Conservation (phyloP, 495 filamentous ascomycete species). For the Schizothecium vesticola region DNA sequence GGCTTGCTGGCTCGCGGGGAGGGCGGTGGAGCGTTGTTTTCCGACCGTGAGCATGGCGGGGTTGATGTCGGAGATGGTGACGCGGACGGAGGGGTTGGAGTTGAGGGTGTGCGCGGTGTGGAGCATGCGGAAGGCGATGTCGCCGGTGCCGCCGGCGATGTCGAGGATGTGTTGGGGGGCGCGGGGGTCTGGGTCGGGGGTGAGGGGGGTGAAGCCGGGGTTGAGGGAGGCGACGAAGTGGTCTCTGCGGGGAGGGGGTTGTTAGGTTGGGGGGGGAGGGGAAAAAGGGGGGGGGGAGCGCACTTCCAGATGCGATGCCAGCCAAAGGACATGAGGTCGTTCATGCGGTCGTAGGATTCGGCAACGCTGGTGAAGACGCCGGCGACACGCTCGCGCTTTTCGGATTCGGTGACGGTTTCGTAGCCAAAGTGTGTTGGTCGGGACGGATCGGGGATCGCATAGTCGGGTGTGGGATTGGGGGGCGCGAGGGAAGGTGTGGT, state of each 20-base stretch:
- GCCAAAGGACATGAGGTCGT: conserved; percentile 96
- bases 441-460: conserved; percentile 43
- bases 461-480: conserved; percentile 13
- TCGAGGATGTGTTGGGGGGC: conserved; percentile 74
- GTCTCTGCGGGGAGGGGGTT: conserved; percentile 46
- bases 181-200: conserved; percentile 27
- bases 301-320: conserved; percentile 94
- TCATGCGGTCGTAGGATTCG: conserved; percentile 89
- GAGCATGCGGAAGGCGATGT: conserved; percentile 96
- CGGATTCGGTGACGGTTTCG: conserved; percentile 72
- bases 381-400: conserved; percentile 67
- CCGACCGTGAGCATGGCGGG: conserved; percentile 88
- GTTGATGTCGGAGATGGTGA: conserved; percentile 95
- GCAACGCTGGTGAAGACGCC: conserved; percentile 95
- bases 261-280: not conserved
- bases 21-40: conserved; percentile 56
- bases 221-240: conserved; percentile 90
- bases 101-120: conserved; percentile 82
- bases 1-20: conserved; percentile 42
- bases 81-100: conserved; percentile 66
- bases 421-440: conserved; percentile 92
- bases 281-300: conserved; percentile 9
- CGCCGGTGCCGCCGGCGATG: conserved; percentile 93
- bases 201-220: conserved; percentile 66
- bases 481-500: not conserved